Percentiles rank a stretch among this genome's conserved stretches.
These are phyloP conservation scores for Zoysia pacifica DNA, from an alignment of 176 grass and related monocot genomes.

Conservation along the genomic window DNA sequence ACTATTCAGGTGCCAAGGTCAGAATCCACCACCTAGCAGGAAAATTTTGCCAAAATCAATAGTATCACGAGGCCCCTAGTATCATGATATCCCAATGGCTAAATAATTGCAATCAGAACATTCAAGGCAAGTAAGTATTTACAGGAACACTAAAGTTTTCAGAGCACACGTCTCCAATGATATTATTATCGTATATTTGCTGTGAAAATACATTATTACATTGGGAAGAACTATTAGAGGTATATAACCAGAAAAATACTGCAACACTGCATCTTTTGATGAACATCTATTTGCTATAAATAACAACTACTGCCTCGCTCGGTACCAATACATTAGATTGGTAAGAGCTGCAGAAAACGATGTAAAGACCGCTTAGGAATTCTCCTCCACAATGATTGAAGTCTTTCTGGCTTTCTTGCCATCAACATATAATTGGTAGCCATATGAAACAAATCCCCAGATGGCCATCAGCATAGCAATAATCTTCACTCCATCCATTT, in stretches of 20 bases:
- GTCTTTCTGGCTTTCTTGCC: slow-evolving; percentile 59
- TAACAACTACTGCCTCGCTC: slow-evolving; percentile 35
- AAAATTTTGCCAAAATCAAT: background rate
- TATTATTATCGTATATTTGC: slow-evolving; percentile 20
- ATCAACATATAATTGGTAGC: slow-evolving; percentile 84
- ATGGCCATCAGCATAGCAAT: slow-evolving; percentile 80
- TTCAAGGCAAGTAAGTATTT: background rate
- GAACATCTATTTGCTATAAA: slow-evolving; percentile 10
- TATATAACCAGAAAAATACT: slow-evolving; percentile 35
- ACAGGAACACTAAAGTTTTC: background rate
- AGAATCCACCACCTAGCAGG: background rate
- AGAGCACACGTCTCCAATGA: background rate
- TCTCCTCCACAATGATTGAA: slow-evolving; percentile 44
- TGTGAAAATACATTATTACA: slow-evolving; percentile 28
- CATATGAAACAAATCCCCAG: slow-evolving; percentile 84
- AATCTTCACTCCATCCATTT: slow-evolving; percentile 82
- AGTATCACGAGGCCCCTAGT: background rate
- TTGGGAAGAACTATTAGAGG: slow-evolving; percentile 11
- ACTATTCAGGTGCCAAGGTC: background rate
- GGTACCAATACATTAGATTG: slow-evolving; percentile 42
- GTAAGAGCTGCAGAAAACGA: slow-evolving; percentile 25
- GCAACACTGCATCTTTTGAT: slow-evolving; percentile 12
- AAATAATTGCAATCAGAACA: background rate
- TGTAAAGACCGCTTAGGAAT: slow-evolving; percentile 16
- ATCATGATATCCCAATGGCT: background rate